Conservation (phyloP, 768 basidiomycete species). For the Auricularia sp. region DNA sequence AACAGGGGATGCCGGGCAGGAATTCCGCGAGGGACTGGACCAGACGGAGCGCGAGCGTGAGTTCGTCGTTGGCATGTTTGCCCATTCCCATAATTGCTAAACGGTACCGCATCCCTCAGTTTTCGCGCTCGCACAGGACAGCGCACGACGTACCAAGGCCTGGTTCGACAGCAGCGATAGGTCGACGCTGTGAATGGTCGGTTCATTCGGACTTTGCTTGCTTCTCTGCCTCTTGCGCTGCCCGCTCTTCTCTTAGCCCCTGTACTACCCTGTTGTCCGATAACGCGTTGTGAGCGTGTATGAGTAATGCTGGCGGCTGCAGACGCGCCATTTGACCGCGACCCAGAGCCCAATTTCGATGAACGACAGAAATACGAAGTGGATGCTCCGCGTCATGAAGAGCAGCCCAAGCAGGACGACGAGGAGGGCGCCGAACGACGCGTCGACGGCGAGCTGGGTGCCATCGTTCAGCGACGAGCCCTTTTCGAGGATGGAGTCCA, state of each 20-base stretch:
- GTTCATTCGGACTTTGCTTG: conserved; percentile 20
- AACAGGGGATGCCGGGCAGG: conserved; percentile 49
- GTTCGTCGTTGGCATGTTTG: conserved; percentile 18
- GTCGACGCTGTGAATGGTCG: conserved; percentile 26
- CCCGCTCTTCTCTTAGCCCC: conserved; percentile 39
- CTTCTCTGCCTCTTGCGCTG: conserved; percentile 10
- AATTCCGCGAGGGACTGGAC: conserved; percentile 86
- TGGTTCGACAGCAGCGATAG: conserved; percentile 74
- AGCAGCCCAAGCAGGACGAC: conserved; percentile 49
- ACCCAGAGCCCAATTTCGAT: conserved; percentile 66
- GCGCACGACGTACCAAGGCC: conserved; percentile 58
- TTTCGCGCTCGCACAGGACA: conserved; percentile 78
- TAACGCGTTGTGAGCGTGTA: neutral
- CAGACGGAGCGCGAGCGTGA: conserved; percentile 85
- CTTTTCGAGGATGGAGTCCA: conserved; percentile 43
- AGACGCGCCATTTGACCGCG: conserved; percentile 66
- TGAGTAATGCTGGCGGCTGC: neutral
- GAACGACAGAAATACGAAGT: conserved; percentile 53
- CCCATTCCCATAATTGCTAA: conserved; percentile 2
- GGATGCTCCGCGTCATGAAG: conserved; percentile 55
- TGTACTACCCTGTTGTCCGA: conserved; percentile 45
- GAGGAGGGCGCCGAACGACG: conserved; percentile 46
- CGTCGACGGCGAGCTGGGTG: conserved; percentile 55
- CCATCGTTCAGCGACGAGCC: conserved; percentile 68
- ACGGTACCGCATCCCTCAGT: conserved; percentile 35